These are phyloP conservation scores for Coprinopsis marcescibilis DNA, from an alignment of 768 basidiomycete species.

Conservation along the genomic window DNA sequence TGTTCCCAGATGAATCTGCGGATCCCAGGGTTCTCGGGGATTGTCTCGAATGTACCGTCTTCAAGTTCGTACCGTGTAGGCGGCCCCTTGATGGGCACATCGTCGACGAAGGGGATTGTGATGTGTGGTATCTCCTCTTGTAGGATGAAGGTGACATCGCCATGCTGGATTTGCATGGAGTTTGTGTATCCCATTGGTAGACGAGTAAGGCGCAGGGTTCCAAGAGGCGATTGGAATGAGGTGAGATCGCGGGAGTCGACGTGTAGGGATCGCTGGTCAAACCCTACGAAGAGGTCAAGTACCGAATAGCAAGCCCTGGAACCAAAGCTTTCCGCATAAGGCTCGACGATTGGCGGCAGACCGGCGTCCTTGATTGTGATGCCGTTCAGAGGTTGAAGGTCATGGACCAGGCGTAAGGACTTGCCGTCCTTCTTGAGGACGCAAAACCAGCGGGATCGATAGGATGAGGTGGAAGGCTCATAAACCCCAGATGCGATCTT, in stretches of 20 bases:
- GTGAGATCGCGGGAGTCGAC: conserved; percentile 7
- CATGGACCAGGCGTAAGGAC: conserved; percentile 16
- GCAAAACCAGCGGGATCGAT: conserved; percentile 16
- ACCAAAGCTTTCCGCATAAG: conserved; percentile 14
- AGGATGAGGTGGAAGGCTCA: conserved; percentile 11
- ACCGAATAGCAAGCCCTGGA: conserved; percentile 8
- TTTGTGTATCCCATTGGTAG: conserved; percentile 14
- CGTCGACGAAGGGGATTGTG: conserved; percentile 30
- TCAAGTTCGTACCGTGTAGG: conserved; percentile 19
- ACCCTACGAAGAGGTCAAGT: conserved; percentile 26
- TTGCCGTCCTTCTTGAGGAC: conserved; percentile 17
- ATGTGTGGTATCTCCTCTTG: conserved; percentile 29
- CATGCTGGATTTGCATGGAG: conserved; percentile 11
- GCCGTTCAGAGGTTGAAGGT: conserved; percentile 15
- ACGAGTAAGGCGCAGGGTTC: conserved; percentile 6
- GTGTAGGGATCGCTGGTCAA: conserved; percentile 15
- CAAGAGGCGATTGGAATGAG: conserved; percentile 10
- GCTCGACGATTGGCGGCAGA: conserved; percentile 13
- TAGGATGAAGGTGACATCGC: conserved; percentile 18
- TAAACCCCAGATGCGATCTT: conserved; percentile 16
- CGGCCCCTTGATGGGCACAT: conserved; percentile 28
- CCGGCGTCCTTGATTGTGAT: conserved; percentile 16
- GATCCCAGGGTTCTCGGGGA: conserved; percentile 28
- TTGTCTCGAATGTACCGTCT: conserved; percentile 24
- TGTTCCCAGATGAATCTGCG: conserved; percentile 33